Evolutionary conservation across 2,329 filamentous ascomycete genomes (phyloP).

Genomic region (Dendrostoma leiphaemia): DNA sequence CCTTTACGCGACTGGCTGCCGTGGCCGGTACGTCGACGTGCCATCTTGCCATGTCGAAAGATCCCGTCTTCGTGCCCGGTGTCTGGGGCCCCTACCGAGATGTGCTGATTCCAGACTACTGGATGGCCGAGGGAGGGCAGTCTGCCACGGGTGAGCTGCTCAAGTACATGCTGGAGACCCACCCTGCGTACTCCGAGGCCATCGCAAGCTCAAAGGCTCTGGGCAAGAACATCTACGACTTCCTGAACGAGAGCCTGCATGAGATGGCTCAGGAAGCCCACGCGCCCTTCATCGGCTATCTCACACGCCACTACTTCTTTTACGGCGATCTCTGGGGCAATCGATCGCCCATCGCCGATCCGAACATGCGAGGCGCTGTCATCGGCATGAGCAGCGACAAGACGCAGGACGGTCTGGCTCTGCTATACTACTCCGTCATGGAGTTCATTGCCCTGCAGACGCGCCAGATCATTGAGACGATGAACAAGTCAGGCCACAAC

Average conservation of each 20-base stretch:
- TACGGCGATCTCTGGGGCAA: slow-evolving; percentile 98
- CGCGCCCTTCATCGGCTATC: slow-evolving; percentile 77
- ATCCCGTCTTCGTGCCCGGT: slow-evolving; percentile 89
- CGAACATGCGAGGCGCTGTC: slow-evolving; percentile 87
- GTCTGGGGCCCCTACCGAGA: slow-evolving; percentile 98
- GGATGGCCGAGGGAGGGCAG: slow-evolving; percentile 97
- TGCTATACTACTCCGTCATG: slow-evolving; percentile 94
- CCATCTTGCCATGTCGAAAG: slow-evolving; percentile 91
- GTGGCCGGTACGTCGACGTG: slow-evolving; percentile 97
- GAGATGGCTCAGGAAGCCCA: slow-evolving; percentile 67
- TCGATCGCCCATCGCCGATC: slow-evolving; percentile 87
- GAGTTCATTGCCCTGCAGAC: slow-evolving; percentile 98
- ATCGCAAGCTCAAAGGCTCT: slow-evolving; percentile 75
- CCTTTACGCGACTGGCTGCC: slow-evolving; percentile 87
- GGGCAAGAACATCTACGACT: slow-evolving; percentile 91
- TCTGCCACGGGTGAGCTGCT: slow-evolving; percentile 93
- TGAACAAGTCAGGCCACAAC: slow-evolving; percentile 86
- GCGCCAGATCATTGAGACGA: slow-evolving; percentile 87
- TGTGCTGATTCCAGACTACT: slow-evolving; percentile 85
- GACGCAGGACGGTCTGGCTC: slow-evolving; percentile 79
- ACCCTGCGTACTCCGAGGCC: slow-evolving; percentile 83
- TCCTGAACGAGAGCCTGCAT: slow-evolving; percentile 82
- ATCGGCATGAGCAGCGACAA: slow-evolving; percentile 87
- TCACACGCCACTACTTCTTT: slow-evolving; percentile 95
- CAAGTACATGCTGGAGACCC: slow-evolving; percentile 91